phyloP scores from a whole-genome alignment of 192 early-diverging fungal species.

The Backusella australiensis region DNA sequence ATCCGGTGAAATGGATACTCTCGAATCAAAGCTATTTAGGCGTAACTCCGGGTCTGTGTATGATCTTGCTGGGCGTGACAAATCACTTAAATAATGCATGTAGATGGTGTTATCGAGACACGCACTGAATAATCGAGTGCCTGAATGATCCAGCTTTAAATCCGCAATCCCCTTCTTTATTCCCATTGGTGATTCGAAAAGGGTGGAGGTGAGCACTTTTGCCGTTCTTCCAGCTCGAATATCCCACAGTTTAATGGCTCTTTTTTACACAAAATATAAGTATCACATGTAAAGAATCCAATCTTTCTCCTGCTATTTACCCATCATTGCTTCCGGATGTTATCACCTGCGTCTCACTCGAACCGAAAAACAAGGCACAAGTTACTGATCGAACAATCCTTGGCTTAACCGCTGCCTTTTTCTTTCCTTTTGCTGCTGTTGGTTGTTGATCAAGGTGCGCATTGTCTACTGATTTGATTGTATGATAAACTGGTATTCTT shows the following conservation, averaged over 20 bases:
- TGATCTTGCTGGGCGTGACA: slow-evolving; percentile 45
- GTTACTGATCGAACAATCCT: slow-evolving; percentile 43
- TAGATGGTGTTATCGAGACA: slow-evolving; percentile 74
- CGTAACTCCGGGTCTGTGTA: slow-evolving; percentile 59
- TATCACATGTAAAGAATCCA: background rate
- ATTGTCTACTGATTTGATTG: slow-evolving; percentile 43
- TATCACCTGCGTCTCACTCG: slow-evolving; percentile 49
- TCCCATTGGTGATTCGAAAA: slow-evolving; percentile 29
- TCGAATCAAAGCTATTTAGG: slow-evolving; percentile 67
- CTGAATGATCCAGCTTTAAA: slow-evolving; percentile 60
- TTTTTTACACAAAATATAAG: background rate
- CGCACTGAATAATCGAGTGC: slow-evolving; percentile 65
- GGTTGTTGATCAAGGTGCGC: slow-evolving; percentile 36
- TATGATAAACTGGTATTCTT: slow-evolving; percentile 23
- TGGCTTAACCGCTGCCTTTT: background rate
- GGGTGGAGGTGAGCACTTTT: slow-evolving; percentile 37
- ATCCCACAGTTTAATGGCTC: slow-evolving; percentile 83
- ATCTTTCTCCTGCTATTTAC: slow-evolving; percentile 32
- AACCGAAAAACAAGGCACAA: slow-evolving; percentile 45
- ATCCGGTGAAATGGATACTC: slow-evolving; percentile 69
- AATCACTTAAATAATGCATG: slow-evolving; percentile 59
- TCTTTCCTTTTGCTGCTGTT: background rate
- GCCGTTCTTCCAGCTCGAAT: slow-evolving; percentile 52
- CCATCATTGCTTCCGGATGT: slow-evolving; percentile 66
- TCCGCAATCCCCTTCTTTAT: slow-evolving; percentile 56